Percentiles rank a stretch among this genome's conserved stretches.
Conservation (phyloP, 352 stramenopile species). For the Globisporangium polare region DNA sequence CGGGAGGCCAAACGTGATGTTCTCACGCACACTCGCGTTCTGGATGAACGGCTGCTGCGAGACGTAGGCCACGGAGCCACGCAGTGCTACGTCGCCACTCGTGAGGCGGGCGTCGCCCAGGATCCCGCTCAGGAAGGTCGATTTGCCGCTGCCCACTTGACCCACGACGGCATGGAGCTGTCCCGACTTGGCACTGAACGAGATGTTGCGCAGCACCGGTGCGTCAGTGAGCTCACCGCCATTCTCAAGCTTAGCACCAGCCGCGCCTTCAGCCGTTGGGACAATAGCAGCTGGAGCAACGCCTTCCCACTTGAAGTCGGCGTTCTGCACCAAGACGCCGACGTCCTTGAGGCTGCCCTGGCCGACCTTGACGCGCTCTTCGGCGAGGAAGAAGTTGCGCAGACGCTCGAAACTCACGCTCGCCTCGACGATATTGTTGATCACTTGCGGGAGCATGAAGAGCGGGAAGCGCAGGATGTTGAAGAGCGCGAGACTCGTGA, state of each 20-base stretch:
- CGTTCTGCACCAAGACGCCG: conserved; percentile 43
- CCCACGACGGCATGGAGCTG: conserved; percentile 63
- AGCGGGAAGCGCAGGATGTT: conserved; percentile 96
- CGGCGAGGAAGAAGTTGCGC: conserved; percentile 59
- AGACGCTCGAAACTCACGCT: conserved; percentile 62
- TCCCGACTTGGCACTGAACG: conserved; percentile 60
- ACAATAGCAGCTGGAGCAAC: conserved; percentile 23
- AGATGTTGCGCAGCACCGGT: conserved; percentile 50
- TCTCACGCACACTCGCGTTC: conserved; percentile 94
- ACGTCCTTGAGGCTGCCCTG: conserved; percentile 73
- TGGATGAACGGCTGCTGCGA: conserved; percentile 96
- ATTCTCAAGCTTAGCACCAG: conserved; percentile 23
- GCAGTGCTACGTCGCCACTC: conserved; percentile 49
- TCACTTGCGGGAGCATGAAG: conserved; percentile 93
- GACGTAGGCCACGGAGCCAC: conserved; percentile 91
- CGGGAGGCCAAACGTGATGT: conserved; percentile 93
- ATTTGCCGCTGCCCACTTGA: conserved; percentile 61
- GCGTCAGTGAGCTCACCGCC: conserved; percentile 11
- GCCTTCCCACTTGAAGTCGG: conserved; percentile 66
- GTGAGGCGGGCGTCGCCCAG: conserved; percentile 55
- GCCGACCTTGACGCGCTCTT: conserved; percentile 68
- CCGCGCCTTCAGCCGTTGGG: conserved; percentile 13
- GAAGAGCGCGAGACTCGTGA: conserved; percentile 93
- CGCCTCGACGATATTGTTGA: conserved; percentile 93
- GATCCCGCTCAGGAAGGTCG: conserved; percentile 62